phyloP scores from a whole-genome alignment of 352 stramenopile genomes.

The Phytophthora multivora region DNA sequence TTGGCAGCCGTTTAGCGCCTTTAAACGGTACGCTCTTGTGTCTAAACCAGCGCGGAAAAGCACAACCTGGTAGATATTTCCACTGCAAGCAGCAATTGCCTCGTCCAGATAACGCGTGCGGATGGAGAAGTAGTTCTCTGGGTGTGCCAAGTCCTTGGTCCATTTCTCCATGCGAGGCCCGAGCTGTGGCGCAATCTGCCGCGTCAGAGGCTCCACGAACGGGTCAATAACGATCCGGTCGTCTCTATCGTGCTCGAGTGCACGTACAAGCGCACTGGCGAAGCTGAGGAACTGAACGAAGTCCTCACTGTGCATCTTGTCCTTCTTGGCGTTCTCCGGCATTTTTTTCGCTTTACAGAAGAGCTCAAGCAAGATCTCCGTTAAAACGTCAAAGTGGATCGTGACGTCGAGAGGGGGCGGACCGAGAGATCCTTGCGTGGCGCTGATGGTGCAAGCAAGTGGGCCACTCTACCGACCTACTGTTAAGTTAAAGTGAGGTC shows the following conservation, averaged over 20 bases:
- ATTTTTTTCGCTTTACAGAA: conserved; percentile 3
- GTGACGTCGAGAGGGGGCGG: not conserved
- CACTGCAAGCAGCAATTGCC: not conserved
- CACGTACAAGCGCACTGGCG: not conserved
- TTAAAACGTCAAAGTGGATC: not conserved
- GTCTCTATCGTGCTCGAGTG: conserved; percentile 2
- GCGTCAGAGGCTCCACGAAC: conserved; percentile 3
- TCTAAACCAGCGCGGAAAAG: conserved; percentile 52
- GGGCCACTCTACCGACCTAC: not conserved
- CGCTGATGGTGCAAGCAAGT: not conserved
- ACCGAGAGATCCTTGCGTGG: not conserved
- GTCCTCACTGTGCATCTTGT: conserved; percentile 7
- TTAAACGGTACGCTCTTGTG: conserved; percentile 47
- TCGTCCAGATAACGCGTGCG: conserved; percentile 7
- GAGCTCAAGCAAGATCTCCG: not conserved
- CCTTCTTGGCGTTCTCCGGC: not conserved
- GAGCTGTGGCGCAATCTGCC: conserved; percentile 11
- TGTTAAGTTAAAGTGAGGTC: too few relatives aligned
- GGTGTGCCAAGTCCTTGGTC: not conserved
- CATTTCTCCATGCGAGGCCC: conserved; percentile 6
- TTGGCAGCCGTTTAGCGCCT: conserved; percentile 27
- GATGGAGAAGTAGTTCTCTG: conserved; percentile 12
- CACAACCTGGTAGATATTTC: conserved; percentile 44
- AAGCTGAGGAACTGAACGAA: conserved; percentile 12
- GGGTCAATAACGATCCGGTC: not conserved